Evolutionary conservation across 208 protist genomes (phyloP).

Genomic region (Tritrichomonas foetus): DNA sequence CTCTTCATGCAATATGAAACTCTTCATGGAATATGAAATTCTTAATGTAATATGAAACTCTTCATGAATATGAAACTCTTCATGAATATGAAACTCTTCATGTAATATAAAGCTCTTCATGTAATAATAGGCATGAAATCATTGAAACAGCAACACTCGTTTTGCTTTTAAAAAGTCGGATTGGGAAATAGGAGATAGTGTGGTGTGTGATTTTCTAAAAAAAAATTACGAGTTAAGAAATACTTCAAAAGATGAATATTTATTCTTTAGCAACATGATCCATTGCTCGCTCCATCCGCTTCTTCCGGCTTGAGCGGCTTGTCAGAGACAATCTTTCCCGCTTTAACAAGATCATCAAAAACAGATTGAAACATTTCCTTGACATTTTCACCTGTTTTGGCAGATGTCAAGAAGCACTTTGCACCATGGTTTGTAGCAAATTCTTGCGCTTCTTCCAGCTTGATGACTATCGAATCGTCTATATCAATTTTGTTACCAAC

Average conservation of each 20-base stretch:
- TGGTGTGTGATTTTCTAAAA: background rate
- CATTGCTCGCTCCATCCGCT: background rate
- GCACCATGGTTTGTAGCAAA: background rate
- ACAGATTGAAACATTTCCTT: constrained; percentile 35
- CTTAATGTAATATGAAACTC: too few relatives aligned
- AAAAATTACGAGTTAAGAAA: background rate
- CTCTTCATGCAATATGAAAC: too few relatives aligned
- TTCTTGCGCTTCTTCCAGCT: background rate
- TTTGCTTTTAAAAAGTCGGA: too few relatives aligned
- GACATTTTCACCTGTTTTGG: constrained; percentile 20
- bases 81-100: too few relatives aligned
- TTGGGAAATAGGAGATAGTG: too few relatives aligned
- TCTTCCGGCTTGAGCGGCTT: background rate
- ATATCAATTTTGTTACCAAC: constrained; percentile 41
- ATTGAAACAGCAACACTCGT: too few relatives aligned
- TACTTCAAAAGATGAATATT: background rate
- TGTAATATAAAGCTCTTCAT: too few relatives aligned
- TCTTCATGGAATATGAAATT: too few relatives aligned
- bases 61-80: too few relatives aligned
- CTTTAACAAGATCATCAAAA: background rate
- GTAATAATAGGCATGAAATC: too few relatives aligned
- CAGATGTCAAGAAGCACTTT: background rate
- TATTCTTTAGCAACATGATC: background rate
- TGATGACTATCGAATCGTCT: background rate
- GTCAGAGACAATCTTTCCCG: background rate